Base-by-base conservation (phyloP, 495 filamentous ascomycete genomes). In the Penicillium lividum region DNA sequence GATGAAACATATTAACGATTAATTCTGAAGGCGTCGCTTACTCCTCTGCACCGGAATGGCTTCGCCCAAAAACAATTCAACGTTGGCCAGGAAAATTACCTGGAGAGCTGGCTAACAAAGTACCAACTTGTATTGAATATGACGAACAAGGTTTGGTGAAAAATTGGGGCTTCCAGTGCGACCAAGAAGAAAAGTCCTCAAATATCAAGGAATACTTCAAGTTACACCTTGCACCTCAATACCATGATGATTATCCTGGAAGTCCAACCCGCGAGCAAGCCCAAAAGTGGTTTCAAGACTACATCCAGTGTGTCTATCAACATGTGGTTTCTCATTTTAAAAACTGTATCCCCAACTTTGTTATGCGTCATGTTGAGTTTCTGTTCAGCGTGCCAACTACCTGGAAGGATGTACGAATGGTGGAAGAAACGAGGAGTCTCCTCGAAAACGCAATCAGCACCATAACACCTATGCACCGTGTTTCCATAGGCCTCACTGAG, bases 301-400 rank as follows among this genome's bases (percentile, higher is more conserved):
- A 80, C 54, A 68, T 86, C 10, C 54, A 68, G 16, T 75, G 80
- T 60, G 61, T 88, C 15, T 86, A 88, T 57, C 60, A 69, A 27
- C 83, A 86, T 60, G 67, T 86, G 7, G 74, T 80, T 18, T 59
- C 79, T 58, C 75, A 76, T 52, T 76, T 84, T 52, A 57, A 72
- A 51, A 54, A 73, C 53, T 69, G 73, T 33, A 60, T 76, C 18
- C 71, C 75, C n/a, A 63, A 72, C 29, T 87, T 83, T 80, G 62
- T 59, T 33, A 68, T 71, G 51, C 67, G 77, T 44, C 74, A 66
- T 5, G 80, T 88, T 22, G 83, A 88, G 60, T 89, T 88, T 62
- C 68, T 87, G 29, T 89, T 89, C 66, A 85, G 81, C 56, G 84
- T 88, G 4, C 86, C 86, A 9, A 89, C 86, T 8, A 88, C 86